Percentiles rank a stretch among this genome's conserved stretches.
phyloP scores from a whole-genome alignment of 208 protist genomes.

The Trypanosoma rangeli region DNA sequence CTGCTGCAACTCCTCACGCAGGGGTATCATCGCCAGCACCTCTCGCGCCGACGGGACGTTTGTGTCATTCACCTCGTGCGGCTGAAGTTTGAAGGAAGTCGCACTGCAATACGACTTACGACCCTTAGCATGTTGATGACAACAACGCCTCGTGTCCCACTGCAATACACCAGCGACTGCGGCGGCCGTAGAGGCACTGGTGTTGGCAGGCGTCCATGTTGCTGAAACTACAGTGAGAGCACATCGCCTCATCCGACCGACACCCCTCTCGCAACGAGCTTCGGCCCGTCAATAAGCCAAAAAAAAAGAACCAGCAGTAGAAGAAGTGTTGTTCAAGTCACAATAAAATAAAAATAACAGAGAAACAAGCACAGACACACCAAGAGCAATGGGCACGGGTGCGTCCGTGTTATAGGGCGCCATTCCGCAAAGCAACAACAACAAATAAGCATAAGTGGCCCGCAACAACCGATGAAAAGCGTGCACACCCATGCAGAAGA shows the following conservation, averaged over 20 bases:
- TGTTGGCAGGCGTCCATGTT: background rate
- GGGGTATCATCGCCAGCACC: slow-evolving; percentile 52
- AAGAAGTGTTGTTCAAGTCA: too few species aligned
- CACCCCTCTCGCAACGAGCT: background rate
- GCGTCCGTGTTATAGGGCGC: too few species aligned
- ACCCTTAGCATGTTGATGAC: background rate
- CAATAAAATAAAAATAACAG: slow-evolving; percentile 7
- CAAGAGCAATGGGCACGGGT: too few species aligned
- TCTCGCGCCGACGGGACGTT: slow-evolving; percentile 65
- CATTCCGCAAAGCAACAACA: too few species aligned
- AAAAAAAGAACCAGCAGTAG: too few species aligned
- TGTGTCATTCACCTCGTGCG: slow-evolving; percentile 58
- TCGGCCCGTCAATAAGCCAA: background rate
- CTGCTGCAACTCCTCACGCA: slow-evolving; percentile 40
- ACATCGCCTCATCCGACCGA: background rate
- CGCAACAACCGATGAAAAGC: too few species aligned
- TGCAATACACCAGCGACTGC: background rate
- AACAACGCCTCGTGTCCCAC: background rate
- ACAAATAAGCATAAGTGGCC: too few species aligned
- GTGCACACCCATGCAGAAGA: background rate
- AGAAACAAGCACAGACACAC: background rate
- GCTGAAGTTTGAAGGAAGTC: slow-evolving; percentile 41
- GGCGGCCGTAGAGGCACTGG: background rate
- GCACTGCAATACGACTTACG: slow-evolving; percentile 32
- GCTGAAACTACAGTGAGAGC: background rate